A percentile compares a stretch with the other conserved stretches of the same genome.
These are phyloP conservation scores for Paramarasmius palmivorus DNA, from an alignment of 1,284 basidiomycete species.

Conservation along the genomic window DNA sequence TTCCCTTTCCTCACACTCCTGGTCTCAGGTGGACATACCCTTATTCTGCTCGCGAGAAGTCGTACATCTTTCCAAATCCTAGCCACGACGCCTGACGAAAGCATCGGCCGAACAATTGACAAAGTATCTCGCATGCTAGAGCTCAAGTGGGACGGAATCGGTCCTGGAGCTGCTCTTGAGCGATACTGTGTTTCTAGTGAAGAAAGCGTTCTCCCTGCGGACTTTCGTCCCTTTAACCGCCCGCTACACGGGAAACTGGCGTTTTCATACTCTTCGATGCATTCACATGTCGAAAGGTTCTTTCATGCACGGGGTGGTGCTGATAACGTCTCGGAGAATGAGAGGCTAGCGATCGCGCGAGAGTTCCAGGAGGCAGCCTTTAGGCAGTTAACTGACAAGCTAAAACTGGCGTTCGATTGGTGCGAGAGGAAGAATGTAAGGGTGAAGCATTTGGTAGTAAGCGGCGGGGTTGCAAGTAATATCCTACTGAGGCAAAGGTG, in stretches of 20 bases:
- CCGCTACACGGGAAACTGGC: conserved; percentile 58
- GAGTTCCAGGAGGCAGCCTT: conserved; percentile 76
- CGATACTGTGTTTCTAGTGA: conserved; percentile 49
- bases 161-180: conserved; percentile 80
- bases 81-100: conserved; percentile 75
- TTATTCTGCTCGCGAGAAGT: conserved; percentile 76
- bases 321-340: conserved; percentile 33
- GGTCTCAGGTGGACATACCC: conserved; percentile 89
- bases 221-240: conserved; percentile 44
- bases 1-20: conserved; percentile 90
- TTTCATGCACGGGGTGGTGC: conserved; percentile 40
- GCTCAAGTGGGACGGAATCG: conserved; percentile 61
- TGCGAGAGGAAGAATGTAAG: conserved; percentile 40
- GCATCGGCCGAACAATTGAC: conserved; percentile 80
- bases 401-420: conserved; percentile 59
- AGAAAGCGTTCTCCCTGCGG: conserved; percentile 27
- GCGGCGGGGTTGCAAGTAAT: conserved; percentile 92
- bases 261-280: conserved; percentile 79
- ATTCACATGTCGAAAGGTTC: conserved; percentile 63
- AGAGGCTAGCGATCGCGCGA: conserved; percentile 54
- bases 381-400: conserved; percentile 75
- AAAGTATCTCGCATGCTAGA: conserved; percentile 72
- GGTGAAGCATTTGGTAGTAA: conserved; percentile 69
- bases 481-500: conserved; percentile 64
- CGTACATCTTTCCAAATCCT: conserved; percentile 66